These are phyloP conservation scores for Secale cereale DNA, from an alignment of 176 grass and related monocot genomes.

Conservation along the genomic window DNA sequence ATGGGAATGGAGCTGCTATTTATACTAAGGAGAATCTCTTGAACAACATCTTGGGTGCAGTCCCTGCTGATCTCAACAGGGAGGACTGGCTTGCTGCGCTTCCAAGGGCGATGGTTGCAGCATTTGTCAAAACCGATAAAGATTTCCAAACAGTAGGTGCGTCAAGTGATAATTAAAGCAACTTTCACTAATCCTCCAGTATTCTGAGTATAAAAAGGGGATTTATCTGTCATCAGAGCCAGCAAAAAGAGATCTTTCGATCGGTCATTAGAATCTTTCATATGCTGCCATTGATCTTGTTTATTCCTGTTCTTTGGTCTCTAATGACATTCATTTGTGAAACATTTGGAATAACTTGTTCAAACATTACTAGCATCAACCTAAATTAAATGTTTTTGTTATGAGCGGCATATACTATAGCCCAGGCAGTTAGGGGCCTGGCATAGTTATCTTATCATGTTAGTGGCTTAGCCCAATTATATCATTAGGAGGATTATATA, in stretches of 20 bases:
- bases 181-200: not conserved
- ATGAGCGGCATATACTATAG: too few relatives aligned
- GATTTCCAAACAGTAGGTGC: conserved; percentile 88
- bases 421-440: too few relatives aligned
- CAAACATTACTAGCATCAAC: not conserved
- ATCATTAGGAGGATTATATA: too few relatives aligned
- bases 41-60: conserved; percentile 70
- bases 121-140: conserved; percentile 95
- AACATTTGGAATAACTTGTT: not conserved
- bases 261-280: not conserved
- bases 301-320: not conserved
- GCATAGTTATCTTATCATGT: too few relatives aligned
- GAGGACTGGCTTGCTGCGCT: conserved; percentile 95
- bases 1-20: conserved; percentile 75
- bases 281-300: not conserved
- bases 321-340: not conserved
- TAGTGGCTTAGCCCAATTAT: too few relatives aligned
- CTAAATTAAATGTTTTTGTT: too few relatives aligned
- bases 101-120: conserved; percentile 83
- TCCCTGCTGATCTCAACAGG: conserved; percentile 83
- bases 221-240: not conserved
- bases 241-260: not conserved
- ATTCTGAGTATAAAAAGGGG: not conserved
- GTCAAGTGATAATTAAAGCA: not conserved
- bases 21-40: conserved; percentile 92